Percentiles rank a stretch among this genome's conserved stretches.
phyloP scores from a whole-genome alignment of 352 stramenopile species.

The Globisporangium lucens region DNA sequence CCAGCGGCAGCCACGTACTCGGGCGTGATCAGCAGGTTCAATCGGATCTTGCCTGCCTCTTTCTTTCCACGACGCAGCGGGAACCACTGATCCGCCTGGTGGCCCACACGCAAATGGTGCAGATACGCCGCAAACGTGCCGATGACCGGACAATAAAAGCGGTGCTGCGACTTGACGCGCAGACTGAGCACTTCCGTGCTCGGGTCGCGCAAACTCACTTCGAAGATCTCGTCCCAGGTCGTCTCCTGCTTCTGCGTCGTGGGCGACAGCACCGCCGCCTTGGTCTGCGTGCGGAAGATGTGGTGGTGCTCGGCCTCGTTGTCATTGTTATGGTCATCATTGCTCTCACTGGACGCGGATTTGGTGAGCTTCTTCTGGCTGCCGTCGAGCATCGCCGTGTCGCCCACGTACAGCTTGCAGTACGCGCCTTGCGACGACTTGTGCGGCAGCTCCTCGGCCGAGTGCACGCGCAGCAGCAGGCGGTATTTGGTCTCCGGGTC shows the following conservation, averaged over 20 bases:
- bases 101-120: conserved; percentile 38
- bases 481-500: conserved; percentile 29
- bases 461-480: conserved; percentile 64
- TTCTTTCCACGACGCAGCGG: conserved; percentile 48
- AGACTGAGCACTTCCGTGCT: conserved; percentile 59
- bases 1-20: conserved; percentile 39
- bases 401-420: conserved; percentile 71
- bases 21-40: conserved; percentile 56
- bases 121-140: conserved; percentile 58
- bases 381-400: conserved; percentile 41
- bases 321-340: conserved; percentile 7
- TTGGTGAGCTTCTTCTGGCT: conserved; percentile 19
- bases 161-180: conserved; percentile 67
- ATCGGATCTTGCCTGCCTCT: conserved; percentile 39
- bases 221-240: conserved; percentile 78
- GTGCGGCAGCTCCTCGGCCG: conserved; percentile 38
- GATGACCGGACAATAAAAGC: conserved; percentile 59
- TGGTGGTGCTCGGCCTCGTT: conserved; percentile 22
- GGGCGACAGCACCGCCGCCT: conserved; percentile 44
- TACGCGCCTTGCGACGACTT: conserved; percentile 46
- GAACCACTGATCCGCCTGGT: conserved; percentile 54
- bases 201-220: conserved; percentile 46
- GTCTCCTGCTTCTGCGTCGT: conserved; percentile 43
- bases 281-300: conserved; percentile 52
- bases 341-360: background rate